These are phyloP conservation scores for Pseudogymnoascus sp. DNA, from an alignment of 2,329 filamentous ascomycete species.

Conservation along the genomic window DNA sequence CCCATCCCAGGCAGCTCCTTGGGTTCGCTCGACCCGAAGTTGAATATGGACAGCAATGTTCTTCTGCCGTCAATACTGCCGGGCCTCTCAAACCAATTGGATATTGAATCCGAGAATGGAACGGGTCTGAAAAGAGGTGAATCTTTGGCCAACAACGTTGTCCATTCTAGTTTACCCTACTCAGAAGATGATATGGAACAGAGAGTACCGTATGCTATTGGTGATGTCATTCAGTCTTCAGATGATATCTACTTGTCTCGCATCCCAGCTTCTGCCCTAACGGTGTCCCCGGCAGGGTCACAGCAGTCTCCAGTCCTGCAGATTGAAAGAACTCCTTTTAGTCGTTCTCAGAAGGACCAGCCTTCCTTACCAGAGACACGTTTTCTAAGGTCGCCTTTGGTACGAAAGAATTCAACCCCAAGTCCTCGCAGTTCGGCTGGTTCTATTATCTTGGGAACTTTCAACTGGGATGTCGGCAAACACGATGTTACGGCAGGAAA, in stretches of 20 bases:
- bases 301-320: not conserved
- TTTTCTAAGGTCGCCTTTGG: not conserved
- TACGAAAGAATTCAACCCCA: not conserved
- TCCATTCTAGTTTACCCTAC: not conserved
- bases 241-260: not conserved
- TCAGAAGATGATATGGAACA: constrained; percentile 2
- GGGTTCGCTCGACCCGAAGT: not conserved
- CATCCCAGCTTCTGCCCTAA: not conserved
- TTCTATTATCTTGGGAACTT: constrained; percentile 3
- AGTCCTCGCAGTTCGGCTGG: not conserved
- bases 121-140: not conserved
- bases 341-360: not conserved
- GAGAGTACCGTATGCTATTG: not conserved
- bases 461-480: not conserved
- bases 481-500: not conserved
- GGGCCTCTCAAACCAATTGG: not conserved
- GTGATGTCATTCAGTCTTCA: not conserved
- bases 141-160: not conserved
- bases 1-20: not conserved
- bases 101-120: not conserved
- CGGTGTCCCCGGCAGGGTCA: not conserved
- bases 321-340: not conserved
- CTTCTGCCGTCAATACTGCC: not conserved
- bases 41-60: not conserved
- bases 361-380: not conserved